Conservation (phyloP, 1,284 basidiomycete genomes). For the Earliella scabrosa region DNA sequence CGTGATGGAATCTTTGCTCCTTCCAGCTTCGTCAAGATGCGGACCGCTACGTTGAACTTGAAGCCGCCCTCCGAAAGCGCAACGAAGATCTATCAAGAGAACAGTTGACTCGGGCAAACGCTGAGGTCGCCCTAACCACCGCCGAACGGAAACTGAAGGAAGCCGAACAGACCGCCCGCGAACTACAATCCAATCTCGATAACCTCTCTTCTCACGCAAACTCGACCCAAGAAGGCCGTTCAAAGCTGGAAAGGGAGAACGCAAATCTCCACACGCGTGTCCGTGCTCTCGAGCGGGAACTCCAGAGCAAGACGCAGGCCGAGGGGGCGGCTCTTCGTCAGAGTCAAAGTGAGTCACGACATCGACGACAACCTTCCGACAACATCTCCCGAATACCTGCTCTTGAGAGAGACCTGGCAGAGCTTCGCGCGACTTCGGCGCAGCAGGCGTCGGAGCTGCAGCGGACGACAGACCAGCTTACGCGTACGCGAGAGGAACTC, state of each 20-base stretch:
- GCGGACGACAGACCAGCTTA: slow-evolving; percentile 48
- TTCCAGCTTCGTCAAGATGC: slow-evolving; percentile 62
- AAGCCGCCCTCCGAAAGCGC: slow-evolving; percentile 50
- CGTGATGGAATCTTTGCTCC: not conserved
- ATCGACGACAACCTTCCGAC: slow-evolving; percentile 50
- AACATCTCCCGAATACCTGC: slow-evolving; percentile 50
- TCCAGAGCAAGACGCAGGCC: slow-evolving; percentile 23
- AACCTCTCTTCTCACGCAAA: slow-evolving; percentile 58
- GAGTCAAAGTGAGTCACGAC: slow-evolving; percentile 34
- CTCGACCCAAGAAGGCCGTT: slow-evolving; percentile 44
- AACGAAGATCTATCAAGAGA: slow-evolving; percentile 61
- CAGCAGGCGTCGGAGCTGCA: slow-evolving; percentile 50
- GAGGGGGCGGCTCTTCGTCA: slow-evolving; percentile 35
- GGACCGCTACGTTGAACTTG: slow-evolving; percentile 57
- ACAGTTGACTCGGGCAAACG: slow-evolving; percentile 56
- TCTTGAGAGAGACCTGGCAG: slow-evolving; percentile 59
- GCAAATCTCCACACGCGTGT: slow-evolving; percentile 46
- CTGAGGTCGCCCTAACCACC: slow-evolving; percentile 49
- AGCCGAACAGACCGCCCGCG: slow-evolving; percentile 51
- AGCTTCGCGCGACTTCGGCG: slow-evolving; percentile 45
- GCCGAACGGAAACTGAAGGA: slow-evolving; percentile 55
- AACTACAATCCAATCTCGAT: slow-evolving; percentile 64
- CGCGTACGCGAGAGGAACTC: slow-evolving; percentile 50
- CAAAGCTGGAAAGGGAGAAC: slow-evolving; percentile 60
- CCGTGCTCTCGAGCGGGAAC: slow-evolving; percentile 24